These are phyloP conservation scores for Mycena olivaceomarginata DNA, from an alignment of 768 basidiomycete species.

Conservation along the genomic window DNA sequence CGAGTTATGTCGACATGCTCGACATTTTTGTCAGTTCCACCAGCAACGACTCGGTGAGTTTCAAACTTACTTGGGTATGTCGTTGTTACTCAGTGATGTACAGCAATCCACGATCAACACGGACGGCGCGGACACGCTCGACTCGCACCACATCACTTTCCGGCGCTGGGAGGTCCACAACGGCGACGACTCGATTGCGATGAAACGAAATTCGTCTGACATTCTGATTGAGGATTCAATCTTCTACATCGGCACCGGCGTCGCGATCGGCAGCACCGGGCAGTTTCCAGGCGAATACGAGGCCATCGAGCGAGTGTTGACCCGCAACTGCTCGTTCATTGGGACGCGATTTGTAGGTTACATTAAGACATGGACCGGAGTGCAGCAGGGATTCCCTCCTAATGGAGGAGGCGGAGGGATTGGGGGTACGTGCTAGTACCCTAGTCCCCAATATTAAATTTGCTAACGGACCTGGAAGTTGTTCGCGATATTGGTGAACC, in stretches of 20 bases:
- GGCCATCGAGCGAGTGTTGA: constrained; percentile 55
- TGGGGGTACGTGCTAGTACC: constrained; percentile 42
- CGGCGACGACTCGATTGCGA: constrained; percentile 62
- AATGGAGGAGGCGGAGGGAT: constrained; percentile 59
- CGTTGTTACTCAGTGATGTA: not conserved
- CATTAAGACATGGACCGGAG: constrained; percentile 60
- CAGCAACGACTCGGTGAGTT: constrained; percentile 53
- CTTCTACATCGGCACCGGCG: constrained; percentile 60
- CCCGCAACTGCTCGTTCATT: constrained; percentile 49
- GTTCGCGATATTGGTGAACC: constrained; percentile 26
- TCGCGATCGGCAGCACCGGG: constrained; percentile 62
- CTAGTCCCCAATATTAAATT: too few relatives aligned
- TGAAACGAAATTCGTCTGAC: constrained; percentile 64
- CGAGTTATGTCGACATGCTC: constrained; percentile 58
- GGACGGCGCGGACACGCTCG: constrained; percentile 60
- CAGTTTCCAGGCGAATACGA: constrained; percentile 57
- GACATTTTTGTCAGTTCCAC: constrained; percentile 64
- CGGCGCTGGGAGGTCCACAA: constrained; percentile 60
- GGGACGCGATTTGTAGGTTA: constrained; percentile 53
- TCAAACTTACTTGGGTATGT: not conserved
- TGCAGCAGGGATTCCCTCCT: constrained; percentile 55
- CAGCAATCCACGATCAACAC: constrained; percentile 59
- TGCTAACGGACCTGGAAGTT: not conserved
- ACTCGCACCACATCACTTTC: constrained; percentile 61
- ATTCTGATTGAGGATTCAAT: constrained; percentile 61